Evolutionary conservation across 192 early-diverging fungal genomes (phyloP).

Genomic region (Thoreauomyces humboldtii): DNA sequence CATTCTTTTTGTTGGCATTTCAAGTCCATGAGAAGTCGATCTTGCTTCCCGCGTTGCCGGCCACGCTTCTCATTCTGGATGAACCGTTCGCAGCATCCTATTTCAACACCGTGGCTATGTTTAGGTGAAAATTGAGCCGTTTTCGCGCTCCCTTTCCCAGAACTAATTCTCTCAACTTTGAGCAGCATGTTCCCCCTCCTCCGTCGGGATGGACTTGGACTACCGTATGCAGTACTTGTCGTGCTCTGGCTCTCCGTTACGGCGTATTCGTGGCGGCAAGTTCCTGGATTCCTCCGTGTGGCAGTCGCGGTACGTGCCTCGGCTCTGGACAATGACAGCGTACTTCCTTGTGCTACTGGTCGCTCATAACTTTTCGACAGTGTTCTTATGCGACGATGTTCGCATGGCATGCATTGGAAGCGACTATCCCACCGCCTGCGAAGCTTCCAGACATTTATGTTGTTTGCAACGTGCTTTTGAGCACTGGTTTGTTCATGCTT

Average conservation of each 20-base stretch:
- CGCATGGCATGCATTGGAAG: conserved; percentile 59
- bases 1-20: conserved; percentile 96
- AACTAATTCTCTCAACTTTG: not conserved
- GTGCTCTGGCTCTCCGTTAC: conserved; percentile 76
- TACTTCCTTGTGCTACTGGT: not conserved
- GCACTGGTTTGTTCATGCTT: conserved; percentile 64
- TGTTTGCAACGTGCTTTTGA: conserved; percentile 73
- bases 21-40: conserved; percentile 98
- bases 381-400: conserved; percentile 49
- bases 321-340: not conserved
- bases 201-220: conserved; percentile 64
- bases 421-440: conserved; percentile 58
- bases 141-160: not conserved
- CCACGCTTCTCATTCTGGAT: conserved; percentile 69
- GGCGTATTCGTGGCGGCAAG: conserved; percentile 19
- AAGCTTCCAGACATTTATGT: conserved; percentile 78
- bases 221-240: conserved; percentile 69
- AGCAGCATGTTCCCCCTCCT: conserved; percentile 86
- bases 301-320: not conserved
- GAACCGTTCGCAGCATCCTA: conserved; percentile 60
- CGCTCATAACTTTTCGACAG: conserved; percentile 18
- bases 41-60: conserved; percentile 76
- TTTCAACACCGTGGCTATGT: conserved; percentile 81
- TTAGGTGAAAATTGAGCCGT: conserved; percentile 50
- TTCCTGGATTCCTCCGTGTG: conserved; percentile 30